Base-by-base conservation (phyloP, 2,329 filamentous ascomycete species). In the Daldinia sp. region DNA sequence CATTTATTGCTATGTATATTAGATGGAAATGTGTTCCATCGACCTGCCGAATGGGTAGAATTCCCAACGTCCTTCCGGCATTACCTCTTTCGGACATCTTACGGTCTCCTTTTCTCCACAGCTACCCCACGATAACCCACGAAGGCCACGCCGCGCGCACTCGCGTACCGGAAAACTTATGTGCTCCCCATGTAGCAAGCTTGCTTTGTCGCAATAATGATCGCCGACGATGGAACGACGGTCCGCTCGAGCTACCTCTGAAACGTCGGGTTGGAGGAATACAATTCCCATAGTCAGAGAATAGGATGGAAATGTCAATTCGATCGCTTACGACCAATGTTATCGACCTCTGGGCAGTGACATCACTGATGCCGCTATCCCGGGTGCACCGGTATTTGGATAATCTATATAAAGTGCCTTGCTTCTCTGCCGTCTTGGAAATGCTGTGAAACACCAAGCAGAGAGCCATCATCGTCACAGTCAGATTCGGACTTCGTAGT, bases 161-260 rank as follows among this genome's bases (percentile, higher is more conserved):
- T 56, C 37, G 57, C 39, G 54, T 55, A 51, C 51, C 62, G 53
- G 54, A 23, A 37, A 39, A 35, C 44, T 56, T 51, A 18, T 48
- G 50, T 57, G 50, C 28, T 56, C 13, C 39, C 44, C 58, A 54
- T 41, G 13, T 30, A 63, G 53, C 6, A 20, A 48, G 44, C 57
- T 18, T 67, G 48, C 28, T 39, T 54, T 35, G 41, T 58, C 15
- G 53, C 48, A 60, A 53, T 42, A 33, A 35, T 42, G 57, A 60
- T 51, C 58, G 60, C 65, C 70, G 68, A 68, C 60, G 51, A 65
- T 72, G 70, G 70, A 72, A 63, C 68, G 70, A 72, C 70, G 70
- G 70, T 68, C 70, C 69, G 69, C 53, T 41, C 46, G 57, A 46
- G 33, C 44, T 51, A 28, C 28, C 30, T 42, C 53, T 46, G 48